phyloP scores from a whole-genome alignment of 305 asterid species.

The Plantago lanceolata region DNA sequence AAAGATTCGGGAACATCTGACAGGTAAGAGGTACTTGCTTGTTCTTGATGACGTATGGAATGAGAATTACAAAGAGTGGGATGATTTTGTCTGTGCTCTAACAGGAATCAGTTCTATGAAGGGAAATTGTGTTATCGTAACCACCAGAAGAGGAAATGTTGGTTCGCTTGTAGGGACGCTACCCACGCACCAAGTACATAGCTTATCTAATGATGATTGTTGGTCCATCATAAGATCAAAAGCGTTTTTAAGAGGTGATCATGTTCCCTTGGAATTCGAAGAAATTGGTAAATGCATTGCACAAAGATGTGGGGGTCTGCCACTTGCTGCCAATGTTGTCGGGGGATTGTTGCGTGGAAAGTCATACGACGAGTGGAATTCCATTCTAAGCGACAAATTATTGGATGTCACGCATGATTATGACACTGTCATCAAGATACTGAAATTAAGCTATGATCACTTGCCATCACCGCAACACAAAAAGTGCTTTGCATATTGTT shows the following conservation, averaged over 20 bases:
- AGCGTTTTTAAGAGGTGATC: neutral
- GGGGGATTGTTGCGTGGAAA: slow-evolving; percentile 1
- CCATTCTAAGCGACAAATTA: neutral
- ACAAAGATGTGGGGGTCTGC: neutral
- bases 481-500: slow-evolving; percentile 39
- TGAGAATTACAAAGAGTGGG: neutral
- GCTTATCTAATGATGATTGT: neutral
- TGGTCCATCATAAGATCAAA: neutral
- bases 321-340: neutral
- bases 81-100: neutral
- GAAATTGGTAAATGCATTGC: neutral
- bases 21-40: neutral
- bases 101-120: neutral
- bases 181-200: neutral
- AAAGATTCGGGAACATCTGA: neutral
- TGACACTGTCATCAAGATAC: slow-evolving; percentile 18
- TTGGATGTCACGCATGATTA: neutral
- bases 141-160: neutral
- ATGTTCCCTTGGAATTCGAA: neutral
- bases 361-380: slow-evolving; percentile 8
- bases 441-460: slow-evolving; percentile 31
- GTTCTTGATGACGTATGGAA: neutral
- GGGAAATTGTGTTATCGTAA: neutral
- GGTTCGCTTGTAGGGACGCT: neutral
- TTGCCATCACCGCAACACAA: slow-evolving; percentile 27